These are phyloP conservation scores for Pelargonium cotyledonis DNA, from an alignment of 441 rosid species.

Conservation along the genomic window DNA sequence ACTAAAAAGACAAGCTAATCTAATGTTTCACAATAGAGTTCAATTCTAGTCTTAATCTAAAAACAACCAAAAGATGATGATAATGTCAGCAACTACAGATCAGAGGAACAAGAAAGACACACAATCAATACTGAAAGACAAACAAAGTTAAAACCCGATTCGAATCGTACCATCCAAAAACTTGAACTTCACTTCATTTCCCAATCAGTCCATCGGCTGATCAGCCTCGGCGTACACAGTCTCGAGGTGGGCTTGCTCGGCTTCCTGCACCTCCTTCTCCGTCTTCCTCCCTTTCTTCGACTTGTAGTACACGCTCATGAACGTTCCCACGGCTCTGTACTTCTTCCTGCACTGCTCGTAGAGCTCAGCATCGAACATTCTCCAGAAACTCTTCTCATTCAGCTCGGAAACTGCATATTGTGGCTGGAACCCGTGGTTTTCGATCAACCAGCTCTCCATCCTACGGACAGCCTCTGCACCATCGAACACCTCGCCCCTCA, in stretches of 20 bases:
- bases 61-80: too few relatives aligned
- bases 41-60: too few relatives aligned
- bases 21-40: too few relatives aligned
- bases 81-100: too few relatives aligned
- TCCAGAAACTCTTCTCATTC: conserved; percentile 89
- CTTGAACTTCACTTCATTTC: background rate
- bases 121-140: too few relatives aligned
- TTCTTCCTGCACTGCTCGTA: conserved; percentile 80
- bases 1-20: too few relatives aligned
- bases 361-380: conserved; percentile 83
- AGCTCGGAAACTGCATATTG: conserved; percentile 96
- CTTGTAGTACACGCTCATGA: conserved; percentile 97
- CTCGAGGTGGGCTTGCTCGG: conserved; percentile 85
- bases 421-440: conserved; percentile 90
- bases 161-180: background rate
- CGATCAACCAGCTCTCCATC: conserved; percentile 88
- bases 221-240: conserved; percentile 62
- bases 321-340: conserved; percentile 87
- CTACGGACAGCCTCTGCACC: conserved; percentile 78
- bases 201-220: conserved; percentile 24
- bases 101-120: too few relatives aligned
- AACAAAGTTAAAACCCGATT: too few relatives aligned
- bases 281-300: conserved; percentile 97
- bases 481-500: conserved; percentile 85
- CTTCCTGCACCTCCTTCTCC: conserved; percentile 95